Evolutionary conservation across 2,329 filamentous ascomycete species (phyloP).

Genomic region (Aspergillus neotritici): DNA sequence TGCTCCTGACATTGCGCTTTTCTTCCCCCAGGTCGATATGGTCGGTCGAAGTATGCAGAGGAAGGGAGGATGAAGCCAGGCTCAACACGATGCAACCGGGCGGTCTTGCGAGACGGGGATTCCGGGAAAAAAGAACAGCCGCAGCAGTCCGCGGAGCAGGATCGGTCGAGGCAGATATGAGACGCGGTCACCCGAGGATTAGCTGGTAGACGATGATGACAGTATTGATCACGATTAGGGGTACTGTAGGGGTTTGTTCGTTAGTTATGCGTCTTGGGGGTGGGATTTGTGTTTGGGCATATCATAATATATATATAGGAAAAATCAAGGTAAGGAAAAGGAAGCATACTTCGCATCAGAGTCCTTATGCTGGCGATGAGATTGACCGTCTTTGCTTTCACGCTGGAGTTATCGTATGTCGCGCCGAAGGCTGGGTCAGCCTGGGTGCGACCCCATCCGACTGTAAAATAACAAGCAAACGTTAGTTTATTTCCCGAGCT

Average conservation of each 20-base stretch:
- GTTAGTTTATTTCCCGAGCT: slow-evolving; percentile 7
- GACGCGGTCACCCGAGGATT: slow-evolving; percentile 58
- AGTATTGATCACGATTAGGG: slow-evolving; percentile 75
- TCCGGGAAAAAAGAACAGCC: background rate
- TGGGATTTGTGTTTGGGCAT: background rate
- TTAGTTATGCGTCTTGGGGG: background rate
- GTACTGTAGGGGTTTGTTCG: slow-evolving; percentile 52
- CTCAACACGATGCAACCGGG: too few species aligned
- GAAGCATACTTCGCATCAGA: slow-evolving; percentile 77
- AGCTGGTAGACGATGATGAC: slow-evolving; percentile 79
- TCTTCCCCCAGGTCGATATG: too few species aligned
- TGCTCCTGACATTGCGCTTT: too few species aligned
- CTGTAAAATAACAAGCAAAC: slow-evolving; percentile 42
- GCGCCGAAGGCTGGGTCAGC: slow-evolving; percentile 72
- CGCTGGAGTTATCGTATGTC: slow-evolving; percentile 63
- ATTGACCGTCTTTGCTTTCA: slow-evolving; percentile 83
- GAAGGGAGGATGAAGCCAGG: too few species aligned
- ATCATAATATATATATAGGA: background rate
- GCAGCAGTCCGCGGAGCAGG: background rate
- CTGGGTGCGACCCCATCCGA: slow-evolving; percentile 66
- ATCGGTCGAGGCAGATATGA: background rate
- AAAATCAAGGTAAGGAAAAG: background rate
- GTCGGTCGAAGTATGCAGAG: too few species aligned
- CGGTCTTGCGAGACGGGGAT: slow-evolving; percentile 2
- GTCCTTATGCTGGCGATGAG: slow-evolving; percentile 86